Evolutionary conservation across 495 filamentous ascomycete species (phyloP), one percentile per base, ranked within the genome.

Genomic region (Aspergillus egyptiacus): DNA sequence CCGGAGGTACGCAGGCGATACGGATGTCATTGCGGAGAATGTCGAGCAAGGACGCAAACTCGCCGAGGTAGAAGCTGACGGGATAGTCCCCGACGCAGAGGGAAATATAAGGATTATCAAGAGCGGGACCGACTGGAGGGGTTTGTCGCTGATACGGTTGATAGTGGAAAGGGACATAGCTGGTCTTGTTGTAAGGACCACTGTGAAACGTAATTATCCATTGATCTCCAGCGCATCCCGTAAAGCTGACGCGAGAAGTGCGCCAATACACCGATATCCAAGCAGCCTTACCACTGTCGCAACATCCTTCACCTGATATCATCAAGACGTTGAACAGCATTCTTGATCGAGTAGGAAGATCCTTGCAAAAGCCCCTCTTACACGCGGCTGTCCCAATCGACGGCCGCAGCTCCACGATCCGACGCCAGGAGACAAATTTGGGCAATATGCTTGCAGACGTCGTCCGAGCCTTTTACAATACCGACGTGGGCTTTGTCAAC

Each of bases 211-310:
- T 43, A 15, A 20, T 25, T 43, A 3, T 2, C 23, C 17, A 13
- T 20, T 19, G 14, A 4, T 36, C 11, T 38, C 14, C 14, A 17
- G 3, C 6, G 15, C 22, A 25, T 17, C 5, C 32, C 9, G n/a
- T n/a, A 27, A 9, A 13, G 8, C 40, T 43, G 23, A 41, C 38
- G 22, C 19, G 18, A 23, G 27, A 41, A 43, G 40, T 43, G 25
- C 40, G 27, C 2, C 40, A 43, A 32, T 43, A 43, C 27, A 43
- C 40, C 25, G 40, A 43, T 20, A 43, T 43, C 40, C 5, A 43
- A 43, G 25, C 15, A 14, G 40, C 40, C 6, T n/a, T 43, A 4
- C 14, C 15, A 32, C 5, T 1, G 23, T 4, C 25, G 25, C 25
- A 11, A 9, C 27, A 15, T 2, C 24, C 27, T 19, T 10, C 40